A percentile compares a stretch with the other conserved stretches of the same genome.
phyloP scores from a whole-genome alignment of 495 filamentous ascomycete genomes.

The Neurospora terricola region DNA sequence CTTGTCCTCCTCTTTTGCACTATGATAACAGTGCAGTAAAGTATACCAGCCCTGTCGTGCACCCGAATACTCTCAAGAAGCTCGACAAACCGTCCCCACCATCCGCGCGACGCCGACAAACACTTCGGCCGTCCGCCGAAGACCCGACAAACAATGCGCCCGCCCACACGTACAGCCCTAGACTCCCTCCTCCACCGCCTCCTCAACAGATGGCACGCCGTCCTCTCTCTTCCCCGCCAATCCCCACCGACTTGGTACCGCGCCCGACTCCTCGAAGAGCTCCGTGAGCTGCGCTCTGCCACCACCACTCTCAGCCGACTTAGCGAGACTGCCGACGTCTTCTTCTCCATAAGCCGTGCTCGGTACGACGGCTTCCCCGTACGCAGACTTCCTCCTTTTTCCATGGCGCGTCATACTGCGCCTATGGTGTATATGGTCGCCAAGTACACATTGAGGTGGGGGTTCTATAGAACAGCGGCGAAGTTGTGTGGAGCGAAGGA shows the following conservation, averaged over 20 bases:
- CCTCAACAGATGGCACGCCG: constrained; percentile 31
- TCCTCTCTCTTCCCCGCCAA: constrained; percentile 30
- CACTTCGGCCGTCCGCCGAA: neutral
- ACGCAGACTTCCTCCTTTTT: constrained; percentile 23
- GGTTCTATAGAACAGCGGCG: constrained; percentile 36
- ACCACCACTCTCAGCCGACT: constrained; percentile 27
- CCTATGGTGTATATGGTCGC: constrained; percentile 41
- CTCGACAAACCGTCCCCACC: neutral
- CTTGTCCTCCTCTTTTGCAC: neutral
- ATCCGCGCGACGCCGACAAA: neutral
- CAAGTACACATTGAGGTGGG: constrained; percentile 42
- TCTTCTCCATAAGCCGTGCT: constrained; percentile 40
- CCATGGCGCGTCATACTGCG: constrained; percentile 13
- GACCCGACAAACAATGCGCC: neutral
- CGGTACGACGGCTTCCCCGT: constrained; percentile 28
- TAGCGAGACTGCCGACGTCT: constrained; percentile 45
- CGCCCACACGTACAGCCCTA: neutral
- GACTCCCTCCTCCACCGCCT: constrained; percentile 17
- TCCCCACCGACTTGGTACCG: constrained; percentile 35
- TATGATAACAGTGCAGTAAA: neutral
- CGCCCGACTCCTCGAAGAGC: constrained; percentile 37
- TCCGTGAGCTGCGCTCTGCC: constrained; percentile 29
- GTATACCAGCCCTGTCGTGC: neutral
- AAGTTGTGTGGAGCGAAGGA: constrained; percentile 26
- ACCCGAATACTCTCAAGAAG: neutral